A percentile compares a stretch with the other conserved stretches of the same genome.
phyloP scores from a whole-genome alignment of 2,329 filamentous ascomycete genomes.

The Aureobasidium vineae region DNA sequence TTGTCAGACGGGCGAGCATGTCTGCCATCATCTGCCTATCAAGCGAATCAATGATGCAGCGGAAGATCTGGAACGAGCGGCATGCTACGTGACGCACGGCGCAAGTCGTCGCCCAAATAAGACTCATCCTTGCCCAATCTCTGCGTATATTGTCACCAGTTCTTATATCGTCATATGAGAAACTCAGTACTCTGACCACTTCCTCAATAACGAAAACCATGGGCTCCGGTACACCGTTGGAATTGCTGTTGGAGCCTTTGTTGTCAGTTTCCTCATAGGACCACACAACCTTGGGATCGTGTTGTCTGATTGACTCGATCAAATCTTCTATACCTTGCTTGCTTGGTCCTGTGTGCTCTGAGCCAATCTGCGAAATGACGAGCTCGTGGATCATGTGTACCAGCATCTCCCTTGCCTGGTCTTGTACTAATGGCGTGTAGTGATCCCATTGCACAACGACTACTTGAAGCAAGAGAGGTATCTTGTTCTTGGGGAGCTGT shows the following conservation, averaged over 20 bases:
- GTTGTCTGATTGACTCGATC: conserved; percentile 79
- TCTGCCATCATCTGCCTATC: conserved; percentile 95
- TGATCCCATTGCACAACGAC: conserved; percentile 96
- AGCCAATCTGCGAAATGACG: conserved; percentile 75
- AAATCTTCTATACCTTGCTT: conserved; percentile 81
- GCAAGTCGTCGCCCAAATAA: conserved; percentile 96
- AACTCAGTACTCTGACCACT: conserved; percentile 79
- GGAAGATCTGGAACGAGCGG: conserved; percentile 94
- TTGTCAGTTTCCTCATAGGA: conserved; percentile 90
- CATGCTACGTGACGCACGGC: conserved; percentile 93
- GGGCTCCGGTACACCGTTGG: conserved; percentile 73
- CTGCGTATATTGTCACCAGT: conserved; percentile 66
- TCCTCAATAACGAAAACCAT: conserved; percentile 84
- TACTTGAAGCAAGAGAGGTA: conserved; percentile 85
- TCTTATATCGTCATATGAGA: conserved; percentile 63
- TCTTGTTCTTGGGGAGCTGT: conserved; percentile 71
- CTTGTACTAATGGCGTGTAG: conserved; percentile 90
- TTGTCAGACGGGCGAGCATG: conserved; percentile 92
- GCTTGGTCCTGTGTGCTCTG: conserved; percentile 63
- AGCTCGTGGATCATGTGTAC: conserved; percentile 96
- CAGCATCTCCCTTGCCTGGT: conserved; percentile 95
- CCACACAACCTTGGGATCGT: conserved; percentile 86
- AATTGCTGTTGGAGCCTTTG: conserved; percentile 61
- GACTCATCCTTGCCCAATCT: conserved; percentile 82
- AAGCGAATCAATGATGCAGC: conserved; percentile 85